Conservation (phyloP, 306 rosid genomes). For the Medicago arabica region DNA sequence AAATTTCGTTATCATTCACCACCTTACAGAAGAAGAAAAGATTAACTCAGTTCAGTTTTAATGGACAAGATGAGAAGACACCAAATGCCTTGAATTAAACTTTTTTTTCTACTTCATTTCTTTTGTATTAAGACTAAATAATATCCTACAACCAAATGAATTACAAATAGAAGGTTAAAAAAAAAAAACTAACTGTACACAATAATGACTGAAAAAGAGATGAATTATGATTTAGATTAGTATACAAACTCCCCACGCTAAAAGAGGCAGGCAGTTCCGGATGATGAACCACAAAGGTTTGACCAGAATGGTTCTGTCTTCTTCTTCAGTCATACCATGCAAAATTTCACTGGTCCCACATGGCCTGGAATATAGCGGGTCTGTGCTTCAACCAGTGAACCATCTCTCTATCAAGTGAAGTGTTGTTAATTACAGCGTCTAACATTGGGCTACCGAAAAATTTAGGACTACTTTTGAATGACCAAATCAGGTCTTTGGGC, state of each 20-base stretch:
- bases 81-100: slow-evolving; percentile 35
- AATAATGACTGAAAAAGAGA: slow-evolving; percentile 59
- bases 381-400: slow-evolving; percentile 97
- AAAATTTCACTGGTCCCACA: slow-evolving; percentile 85
- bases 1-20: not conserved
- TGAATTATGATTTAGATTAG: slow-evolving; percentile 55
- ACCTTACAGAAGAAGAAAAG: too few species aligned
- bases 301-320: slow-evolving; percentile 44
- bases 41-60: not conserved
- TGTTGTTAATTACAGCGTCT: slow-evolving; percentile 66
- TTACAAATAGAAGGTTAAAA: slow-evolving; percentile 60
- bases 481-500: slow-evolving; percentile 98
- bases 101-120: slow-evolving; percentile 30
- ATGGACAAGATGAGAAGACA: slow-evolving; percentile 30
- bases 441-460: slow-evolving; percentile 95
- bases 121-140: slow-evolving; percentile 50
- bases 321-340: slow-evolving; percentile 53
- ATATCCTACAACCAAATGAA: slow-evolving; percentile 67
- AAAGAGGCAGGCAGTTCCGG: slow-evolving; percentile 68
- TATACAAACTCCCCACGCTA: slow-evolving; percentile 63
- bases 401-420: slow-evolving; percentile 82
- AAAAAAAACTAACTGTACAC: slow-evolving; percentile 75
- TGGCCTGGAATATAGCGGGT: slow-evolving; percentile 79
- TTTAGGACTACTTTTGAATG: slow-evolving; percentile 71
- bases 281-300: slow-evolving; percentile 53